Conservation (phyloP, 2,329 filamentous ascomycete species). For the Ophiostoma montium region DNA sequence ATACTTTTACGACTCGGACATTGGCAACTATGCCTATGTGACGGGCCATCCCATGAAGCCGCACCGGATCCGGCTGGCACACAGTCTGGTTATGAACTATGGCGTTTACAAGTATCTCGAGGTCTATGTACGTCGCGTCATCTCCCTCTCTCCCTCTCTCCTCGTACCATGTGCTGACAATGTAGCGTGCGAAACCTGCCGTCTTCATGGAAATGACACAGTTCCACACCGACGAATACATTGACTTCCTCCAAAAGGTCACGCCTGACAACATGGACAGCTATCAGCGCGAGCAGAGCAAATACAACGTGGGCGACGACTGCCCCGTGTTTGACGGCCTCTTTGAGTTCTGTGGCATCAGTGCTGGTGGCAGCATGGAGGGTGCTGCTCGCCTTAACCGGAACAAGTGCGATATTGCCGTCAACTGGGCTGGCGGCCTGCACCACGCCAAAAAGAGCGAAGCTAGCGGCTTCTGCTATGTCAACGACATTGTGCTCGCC, state of each 20-base stretch:
- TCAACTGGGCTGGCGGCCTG: conserved; percentile 95
- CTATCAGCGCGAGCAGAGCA: conserved; percentile 78
- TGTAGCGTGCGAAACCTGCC: conserved; percentile 69
- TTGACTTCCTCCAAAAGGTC: conserved; percentile 87
- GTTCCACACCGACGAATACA: conserved; percentile 91
- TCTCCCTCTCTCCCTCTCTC: conserved; percentile 14
- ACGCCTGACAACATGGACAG: conserved; percentile 98
- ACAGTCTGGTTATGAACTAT: conserved; percentile 92
- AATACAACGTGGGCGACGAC: conserved; percentile 92
- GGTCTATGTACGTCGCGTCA: conserved; percentile 57
- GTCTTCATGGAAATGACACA: conserved; percentile 81
- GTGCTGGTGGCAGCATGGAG: conserved; percentile 86
- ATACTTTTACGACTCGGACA: conserved; percentile 97
- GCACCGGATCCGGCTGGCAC: conserved; percentile 85
- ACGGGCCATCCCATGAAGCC: conserved; percentile 98
- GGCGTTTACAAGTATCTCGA: conserved; percentile 95
- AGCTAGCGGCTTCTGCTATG: conserved; percentile 94
- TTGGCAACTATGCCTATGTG: conserved; percentile 96
- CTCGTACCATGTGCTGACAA: conserved; percentile 1
- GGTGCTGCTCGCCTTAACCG: conserved; percentile 82
- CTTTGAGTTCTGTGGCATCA: conserved; percentile 93
- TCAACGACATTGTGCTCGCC: conserved; percentile 93
- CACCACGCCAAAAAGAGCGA: conserved; percentile 97
- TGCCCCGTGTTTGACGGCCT: conserved; percentile 96
- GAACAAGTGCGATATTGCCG: conserved; percentile 86